Conservation (phyloP, 768 basidiomycete species). For the Tulasnella sp. region DNA sequence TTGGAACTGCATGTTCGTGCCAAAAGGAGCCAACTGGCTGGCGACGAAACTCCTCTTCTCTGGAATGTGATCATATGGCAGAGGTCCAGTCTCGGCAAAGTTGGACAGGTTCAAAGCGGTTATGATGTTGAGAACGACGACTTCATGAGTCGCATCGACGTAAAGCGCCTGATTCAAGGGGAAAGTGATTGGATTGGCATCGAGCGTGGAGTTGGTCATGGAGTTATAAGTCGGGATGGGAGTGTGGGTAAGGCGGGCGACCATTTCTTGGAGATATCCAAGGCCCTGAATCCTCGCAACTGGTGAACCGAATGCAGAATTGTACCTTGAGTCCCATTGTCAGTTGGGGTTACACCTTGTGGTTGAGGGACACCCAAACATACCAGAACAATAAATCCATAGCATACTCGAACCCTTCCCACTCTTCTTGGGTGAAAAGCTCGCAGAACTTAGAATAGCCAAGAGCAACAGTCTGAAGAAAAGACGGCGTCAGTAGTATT, state of each 20-base stretch:
- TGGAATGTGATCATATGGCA: constrained; percentile 74
- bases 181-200: constrained; percentile 43
- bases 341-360: no score
- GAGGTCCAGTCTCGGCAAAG: constrained; percentile 71
- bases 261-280: constrained; percentile 82
- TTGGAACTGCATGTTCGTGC: constrained; percentile 38
- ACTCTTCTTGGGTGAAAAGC: constrained; percentile 87
- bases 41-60: constrained; percentile 45
- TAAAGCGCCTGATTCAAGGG: constrained; percentile 45
- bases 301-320: constrained; percentile 80
- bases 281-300: constrained; percentile 74
- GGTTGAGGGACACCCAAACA: background rate
- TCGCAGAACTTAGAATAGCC: constrained; percentile 92
- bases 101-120: constrained; percentile 83
- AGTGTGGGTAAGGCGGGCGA: constrained; percentile 69
- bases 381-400: constrained; percentile 70
- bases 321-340: constrained; percentile 50
- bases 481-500: background rate
- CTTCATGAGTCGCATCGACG: constrained; percentile 66
- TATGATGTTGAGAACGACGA: constrained; percentile 84
- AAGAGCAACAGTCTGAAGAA: constrained; percentile 75
- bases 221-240: constrained; percentile 43
- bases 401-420: constrained; percentile 91
- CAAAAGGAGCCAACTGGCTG: constrained; percentile 48
- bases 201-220: constrained; percentile 48